Evolutionary conservation across 257 asterid genomes (phyloP), one percentile per base, ranked within the genome.

Genomic region (Marsdenia floribunda): DNA sequence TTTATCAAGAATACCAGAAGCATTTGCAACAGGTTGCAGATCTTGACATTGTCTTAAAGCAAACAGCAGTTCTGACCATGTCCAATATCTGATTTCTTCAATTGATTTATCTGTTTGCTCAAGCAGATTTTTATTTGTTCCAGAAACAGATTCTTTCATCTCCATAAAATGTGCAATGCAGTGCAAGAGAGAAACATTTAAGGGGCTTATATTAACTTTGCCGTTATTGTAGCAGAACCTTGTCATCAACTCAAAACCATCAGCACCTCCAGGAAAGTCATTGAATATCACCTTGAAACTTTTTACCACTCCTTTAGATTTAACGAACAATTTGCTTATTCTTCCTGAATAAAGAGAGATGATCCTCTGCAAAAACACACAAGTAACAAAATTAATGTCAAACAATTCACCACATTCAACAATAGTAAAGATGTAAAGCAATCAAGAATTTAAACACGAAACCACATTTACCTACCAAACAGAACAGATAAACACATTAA

Each of bases 191-290:
- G 87, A 82, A 76, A 87, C 69, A 77, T 93, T 91, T 10, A 74
- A 70, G 42, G 93, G 96, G 75, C 24, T 87, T 49, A 90, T 77
- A 70, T 79, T 77, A 68, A 90, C 68, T 66, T 52, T 81, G 57
- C 93, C 90, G 0, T 73, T 79, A 75, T 76, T 83, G 89, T 91
- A 90, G 78, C 98, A 93, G 78, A 93, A 91, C 73, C 91, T 87
- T 54, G 89, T 69, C 81, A 91, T 78, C 64, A 84, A 87, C 90
- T 91, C 97, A 68, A 93, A 93, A 74, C 83, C 82, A 16, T 85
- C 85, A 52, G 96, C 86, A 82, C 98, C 98, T 46, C 97, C 98
- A 0, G 98, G 98, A 49, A 93, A 91, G 76, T 88, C 93, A 33
- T 90, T 83, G 89, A 88, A 87, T 68, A 93, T 83, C 79, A 91